phyloP scores from a whole-genome alignment of 139 green algal genomes.

The Coelastrella sp. region DNA sequence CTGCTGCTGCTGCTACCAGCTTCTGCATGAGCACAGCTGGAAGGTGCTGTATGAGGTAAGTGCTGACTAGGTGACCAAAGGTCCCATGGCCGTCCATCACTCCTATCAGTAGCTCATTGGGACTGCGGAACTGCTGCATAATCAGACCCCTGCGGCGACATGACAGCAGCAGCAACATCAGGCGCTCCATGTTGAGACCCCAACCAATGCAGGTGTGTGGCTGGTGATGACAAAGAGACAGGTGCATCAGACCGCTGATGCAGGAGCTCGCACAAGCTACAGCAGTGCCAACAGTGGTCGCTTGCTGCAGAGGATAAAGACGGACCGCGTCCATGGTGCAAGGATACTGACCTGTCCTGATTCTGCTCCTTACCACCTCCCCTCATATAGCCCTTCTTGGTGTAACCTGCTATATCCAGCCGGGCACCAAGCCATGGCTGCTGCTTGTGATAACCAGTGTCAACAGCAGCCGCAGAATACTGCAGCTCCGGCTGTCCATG shows the following conservation, averaged over 20 bases:
- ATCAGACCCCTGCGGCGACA: conserved; percentile 26
- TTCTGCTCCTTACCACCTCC: conserved; percentile 45
- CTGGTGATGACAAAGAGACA: no score
- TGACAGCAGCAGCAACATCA: background rate
- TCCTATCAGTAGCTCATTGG: conserved; percentile 32
- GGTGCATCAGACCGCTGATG: no score
- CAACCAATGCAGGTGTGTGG: no score
- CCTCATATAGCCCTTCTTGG: conserved; percentile 35
- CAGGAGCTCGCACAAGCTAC: no score
- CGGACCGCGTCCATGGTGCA: no score
- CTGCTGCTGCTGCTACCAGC: conserved; percentile 2
- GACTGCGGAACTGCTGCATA: conserved; percentile 37
- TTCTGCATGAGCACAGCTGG: conserved; percentile 36
- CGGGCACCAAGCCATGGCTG: conserved; percentile 3
- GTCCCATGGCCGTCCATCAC: conserved; percentile 44
- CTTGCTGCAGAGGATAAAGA: no score
- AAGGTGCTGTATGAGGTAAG: conserved; percentile 34
- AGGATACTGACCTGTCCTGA: conserved; percentile 50
- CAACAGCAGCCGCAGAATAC: background rate
- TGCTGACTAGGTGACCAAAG: conserved; percentile 28
- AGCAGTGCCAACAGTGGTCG: background rate
- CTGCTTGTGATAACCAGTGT: background rate
- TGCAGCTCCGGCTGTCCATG: background rate
- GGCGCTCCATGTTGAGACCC: background rate
- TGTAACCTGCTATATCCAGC: conserved; percentile 41